Conservation (phyloP, 805 yeast genomes). For the Citeromyces matritensis region DNA sequence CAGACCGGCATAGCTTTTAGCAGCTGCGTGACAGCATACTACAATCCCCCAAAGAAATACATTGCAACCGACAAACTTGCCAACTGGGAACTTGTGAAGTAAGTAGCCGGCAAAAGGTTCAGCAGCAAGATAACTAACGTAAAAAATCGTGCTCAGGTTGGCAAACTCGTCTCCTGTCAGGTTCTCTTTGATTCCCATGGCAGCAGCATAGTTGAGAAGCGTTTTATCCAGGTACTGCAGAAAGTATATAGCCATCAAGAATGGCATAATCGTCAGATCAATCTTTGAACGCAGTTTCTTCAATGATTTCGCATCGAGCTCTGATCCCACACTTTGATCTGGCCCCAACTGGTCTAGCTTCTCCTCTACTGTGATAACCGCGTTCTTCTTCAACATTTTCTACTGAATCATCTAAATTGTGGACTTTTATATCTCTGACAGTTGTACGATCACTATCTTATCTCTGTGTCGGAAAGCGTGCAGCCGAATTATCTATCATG, state of each 20-base stretch:
- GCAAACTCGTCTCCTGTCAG: too few species aligned
- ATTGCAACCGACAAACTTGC: conserved; percentile 15
- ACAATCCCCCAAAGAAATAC: conserved; percentile 19
- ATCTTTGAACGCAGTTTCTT: too few species aligned
- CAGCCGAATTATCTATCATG: too few species aligned
- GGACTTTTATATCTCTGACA: too few species aligned
- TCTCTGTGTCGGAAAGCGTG: too few species aligned
- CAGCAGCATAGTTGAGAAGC: conserved; percentile 44
- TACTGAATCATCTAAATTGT: too few species aligned
- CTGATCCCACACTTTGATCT: too few species aligned
- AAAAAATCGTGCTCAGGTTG: conserved; percentile 28
- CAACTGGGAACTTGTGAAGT: conserved; percentile 34
- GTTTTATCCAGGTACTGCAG: conserved; percentile 28
- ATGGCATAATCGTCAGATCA: not conserved
- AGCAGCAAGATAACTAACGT: conserved; percentile 29
- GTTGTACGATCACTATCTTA: too few species aligned
- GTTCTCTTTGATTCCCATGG: conserved; percentile 42
- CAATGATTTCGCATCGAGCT: too few species aligned
- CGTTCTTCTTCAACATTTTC: too few species aligned
- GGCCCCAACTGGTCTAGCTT: too few species aligned
- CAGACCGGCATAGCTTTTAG: conserved; percentile 17
- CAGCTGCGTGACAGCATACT: conserved; percentile 16
- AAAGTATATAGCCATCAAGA: not conserved
- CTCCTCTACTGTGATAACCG: too few species aligned
- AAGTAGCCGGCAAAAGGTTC: conserved; percentile 25